Conservation (phyloP, 306 rosid genomes). For the Vigna reflexopilosa region DNA sequence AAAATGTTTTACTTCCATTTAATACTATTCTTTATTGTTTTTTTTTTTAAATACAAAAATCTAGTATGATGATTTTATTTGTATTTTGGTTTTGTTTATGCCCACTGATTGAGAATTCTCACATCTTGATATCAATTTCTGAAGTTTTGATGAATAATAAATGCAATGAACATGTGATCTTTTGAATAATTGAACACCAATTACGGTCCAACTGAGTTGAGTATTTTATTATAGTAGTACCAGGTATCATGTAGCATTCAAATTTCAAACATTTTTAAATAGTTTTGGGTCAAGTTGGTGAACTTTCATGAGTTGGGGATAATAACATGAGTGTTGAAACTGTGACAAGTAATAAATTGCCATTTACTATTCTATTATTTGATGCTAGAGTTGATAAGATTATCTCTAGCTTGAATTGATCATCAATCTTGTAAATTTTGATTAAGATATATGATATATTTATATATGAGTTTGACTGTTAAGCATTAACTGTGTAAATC, state of each 20-base stretch:
- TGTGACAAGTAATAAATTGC: no score
- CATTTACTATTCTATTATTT: no score
- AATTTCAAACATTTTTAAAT: background rate
- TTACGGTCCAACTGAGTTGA: conserved; percentile 16
- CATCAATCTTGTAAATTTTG: no score
- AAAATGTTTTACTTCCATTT: no score
- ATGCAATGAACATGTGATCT: conserved; percentile 30
- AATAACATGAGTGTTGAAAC: background rate
- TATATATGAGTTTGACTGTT: no score
- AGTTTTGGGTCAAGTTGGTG: background rate
- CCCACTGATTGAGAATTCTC: conserved; percentile 12
- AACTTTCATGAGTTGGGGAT: conserved; percentile 6
- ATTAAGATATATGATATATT: no score
- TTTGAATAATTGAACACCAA: conserved; percentile 23
- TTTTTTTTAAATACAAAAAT: no score
- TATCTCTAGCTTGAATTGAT: no score
- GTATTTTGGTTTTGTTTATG: background rate
- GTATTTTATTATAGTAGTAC: background rate
- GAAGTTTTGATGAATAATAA: conserved; percentile 18
- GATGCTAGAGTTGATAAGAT: no score
- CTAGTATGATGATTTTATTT: no score
- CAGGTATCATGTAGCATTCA: conserved; percentile 8
- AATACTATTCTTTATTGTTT: no score
- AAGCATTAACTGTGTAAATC: no score
- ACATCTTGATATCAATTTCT: conserved; percentile 11